Percentiles rank a stretch among this genome's conserved stretches.
Evolutionary conservation across 1,284 basidiomycete genomes (phyloP).

Genomic region (Xerocomus cyaneibrunnescens): DNA sequence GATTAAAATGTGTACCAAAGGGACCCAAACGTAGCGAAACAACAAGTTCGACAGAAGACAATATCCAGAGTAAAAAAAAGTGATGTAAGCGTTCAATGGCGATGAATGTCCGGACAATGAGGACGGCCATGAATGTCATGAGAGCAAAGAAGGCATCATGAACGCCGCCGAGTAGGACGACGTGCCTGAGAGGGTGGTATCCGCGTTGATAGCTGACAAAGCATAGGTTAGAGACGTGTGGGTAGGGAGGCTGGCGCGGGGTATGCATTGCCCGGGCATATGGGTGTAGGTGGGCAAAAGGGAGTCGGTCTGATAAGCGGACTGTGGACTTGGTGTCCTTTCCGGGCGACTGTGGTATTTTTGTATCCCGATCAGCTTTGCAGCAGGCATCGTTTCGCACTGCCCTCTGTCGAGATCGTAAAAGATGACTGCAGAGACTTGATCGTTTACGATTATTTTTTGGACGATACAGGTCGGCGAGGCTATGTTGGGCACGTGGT

Average conservation of each 20-base stretch:
- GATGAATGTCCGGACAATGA: slow-evolving; percentile 21
- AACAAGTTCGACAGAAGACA: slow-evolving; percentile 32
- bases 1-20: slow-evolving; percentile 13
- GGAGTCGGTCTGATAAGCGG: slow-evolving; percentile 33
- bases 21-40: slow-evolving; percentile 14
- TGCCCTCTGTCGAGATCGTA: slow-evolving; percentile 63
- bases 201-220: slow-evolving; percentile 34
- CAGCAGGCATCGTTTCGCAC: slow-evolving; percentile 51
- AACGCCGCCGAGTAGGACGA: slow-evolving; percentile 34
- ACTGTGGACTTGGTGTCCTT: slow-evolving; percentile 31
- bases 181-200: slow-evolving; percentile 24
- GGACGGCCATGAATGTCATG: slow-evolving; percentile 33
- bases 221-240: slow-evolving; percentile 38
- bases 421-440: slow-evolving; percentile 58
- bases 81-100: slow-evolving; percentile 29
- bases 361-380: slow-evolving; percentile 55
- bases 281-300: slow-evolving; percentile 36
- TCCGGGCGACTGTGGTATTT: slow-evolving; percentile 42
- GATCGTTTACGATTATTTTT: slow-evolving; percentile 63
- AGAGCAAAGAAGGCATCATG: slow-evolving; percentile 37
- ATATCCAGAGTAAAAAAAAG: slow-evolving; percentile 31
- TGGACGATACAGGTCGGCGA: slow-evolving; percentile 58
- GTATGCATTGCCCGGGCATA: slow-evolving; percentile 38
- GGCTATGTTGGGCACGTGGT: slow-evolving; percentile 39
- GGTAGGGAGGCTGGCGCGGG: slow-evolving; percentile 30